Conservation (phyloP, 2,329 filamentous ascomycete genomes). For the Neofusicoccum cordaticola region DNA sequence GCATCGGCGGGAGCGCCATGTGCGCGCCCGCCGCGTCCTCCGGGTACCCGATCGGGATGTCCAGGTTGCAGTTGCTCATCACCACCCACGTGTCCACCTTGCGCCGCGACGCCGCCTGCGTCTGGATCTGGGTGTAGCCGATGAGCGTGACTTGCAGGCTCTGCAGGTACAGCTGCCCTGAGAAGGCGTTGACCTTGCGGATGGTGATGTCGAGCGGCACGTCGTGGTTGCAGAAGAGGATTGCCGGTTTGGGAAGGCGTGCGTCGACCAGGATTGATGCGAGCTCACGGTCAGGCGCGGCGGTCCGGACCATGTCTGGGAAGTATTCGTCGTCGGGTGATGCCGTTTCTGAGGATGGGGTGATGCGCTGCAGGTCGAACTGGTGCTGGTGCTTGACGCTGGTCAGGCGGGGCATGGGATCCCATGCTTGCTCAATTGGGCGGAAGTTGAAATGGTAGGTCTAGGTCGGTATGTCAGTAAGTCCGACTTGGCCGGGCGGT, state of each 20-base stretch:
- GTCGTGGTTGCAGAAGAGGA: not conserved
- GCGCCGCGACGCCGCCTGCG: not conserved
- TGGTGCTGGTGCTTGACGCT: constrained; percentile 8
- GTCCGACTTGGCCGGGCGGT: too few relatives aligned
- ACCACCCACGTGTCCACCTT: constrained; percentile 1
- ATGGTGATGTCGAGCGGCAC: not conserved
- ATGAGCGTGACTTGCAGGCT: not conserved
- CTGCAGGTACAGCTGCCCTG: constrained; percentile 2
- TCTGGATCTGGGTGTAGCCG: constrained; percentile 1
- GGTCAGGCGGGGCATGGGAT: not conserved
- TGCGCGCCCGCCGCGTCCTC: not conserved
- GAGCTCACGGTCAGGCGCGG: not conserved
- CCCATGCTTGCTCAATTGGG: constrained; percentile 1
- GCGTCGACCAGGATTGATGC: not conserved
- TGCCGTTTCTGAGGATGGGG: not conserved
- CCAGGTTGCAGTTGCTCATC: not conserved
- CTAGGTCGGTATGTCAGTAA: not conserved
- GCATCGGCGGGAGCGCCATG: not conserved
- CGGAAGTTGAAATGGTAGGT: constrained; percentile 3
- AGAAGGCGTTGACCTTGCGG: constrained; percentile 9
- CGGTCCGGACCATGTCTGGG: not conserved
- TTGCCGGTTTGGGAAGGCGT: not conserved
- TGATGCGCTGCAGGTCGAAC: not conserved
- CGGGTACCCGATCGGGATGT: not conserved
- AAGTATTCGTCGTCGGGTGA: not conserved